A percentile compares a stretch with the other conserved stretches of the same genome.
Conservation (phyloP, 768 basidiomycete genomes). For the Saitozyma sp. region DNA sequence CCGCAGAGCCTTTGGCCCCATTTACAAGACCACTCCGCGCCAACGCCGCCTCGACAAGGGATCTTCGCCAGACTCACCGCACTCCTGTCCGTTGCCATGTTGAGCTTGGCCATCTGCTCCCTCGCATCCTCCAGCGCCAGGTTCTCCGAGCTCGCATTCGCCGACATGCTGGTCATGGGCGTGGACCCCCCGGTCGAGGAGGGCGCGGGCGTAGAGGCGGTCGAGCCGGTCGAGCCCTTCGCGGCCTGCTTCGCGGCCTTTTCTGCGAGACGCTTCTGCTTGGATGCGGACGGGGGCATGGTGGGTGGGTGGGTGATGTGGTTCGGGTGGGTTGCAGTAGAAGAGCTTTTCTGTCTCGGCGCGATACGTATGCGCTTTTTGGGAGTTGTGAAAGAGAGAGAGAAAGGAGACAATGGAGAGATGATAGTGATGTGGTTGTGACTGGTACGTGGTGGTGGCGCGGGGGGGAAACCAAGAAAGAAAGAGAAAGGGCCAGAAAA, state of each 20-base stretch:
- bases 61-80: constrained; percentile 31
- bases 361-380: too few relatives aligned
- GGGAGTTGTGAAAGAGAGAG: too few relatives aligned
- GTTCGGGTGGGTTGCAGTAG: too few relatives aligned
- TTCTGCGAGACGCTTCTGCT: constrained; percentile 89
- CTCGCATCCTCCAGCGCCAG: constrained; percentile 63
- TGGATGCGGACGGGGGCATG: constrained; percentile 55
- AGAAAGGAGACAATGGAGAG: too few relatives aligned
- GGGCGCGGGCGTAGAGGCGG: constrained; percentile 64
- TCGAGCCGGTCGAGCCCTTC: constrained; percentile 46
- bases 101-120: constrained; percentile 77
- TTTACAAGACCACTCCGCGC: too few relatives aligned
- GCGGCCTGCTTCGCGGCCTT: constrained; percentile 66
- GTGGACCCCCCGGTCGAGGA: constrained; percentile 68
- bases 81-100: constrained; percentile 84
- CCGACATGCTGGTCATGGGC: constrained; percentile 78
- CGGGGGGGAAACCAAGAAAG: too few relatives aligned
- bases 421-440: too few relatives aligned
- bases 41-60: too few relatives aligned
- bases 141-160: constrained; percentile 77
- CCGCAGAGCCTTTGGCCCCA: too few relatives aligned
- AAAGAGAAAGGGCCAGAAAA: too few relatives aligned
- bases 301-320: constrained; percentile 5
- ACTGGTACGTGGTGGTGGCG: too few relatives aligned
- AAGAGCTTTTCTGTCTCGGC: too few relatives aligned